Evolutionary conservation across 345 rosid species (phyloP).

Genomic region (Capsella bursapastoris): DNA sequence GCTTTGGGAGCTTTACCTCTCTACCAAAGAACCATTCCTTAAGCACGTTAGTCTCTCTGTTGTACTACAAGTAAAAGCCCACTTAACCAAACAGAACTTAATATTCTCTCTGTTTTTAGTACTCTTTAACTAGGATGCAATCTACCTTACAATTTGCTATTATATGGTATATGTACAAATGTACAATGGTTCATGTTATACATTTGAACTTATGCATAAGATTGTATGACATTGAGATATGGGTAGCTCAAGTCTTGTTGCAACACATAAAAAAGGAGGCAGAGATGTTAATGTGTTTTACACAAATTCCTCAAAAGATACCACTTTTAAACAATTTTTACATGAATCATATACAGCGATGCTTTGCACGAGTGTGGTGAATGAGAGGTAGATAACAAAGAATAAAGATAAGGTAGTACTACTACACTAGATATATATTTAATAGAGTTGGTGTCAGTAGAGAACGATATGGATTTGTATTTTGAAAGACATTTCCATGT

Average conservation of each 20-base stretch:
- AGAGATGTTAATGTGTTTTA: not conserved
- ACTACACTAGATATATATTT: not conserved
- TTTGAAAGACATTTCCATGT: slow-evolving; percentile 44
- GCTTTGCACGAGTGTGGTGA: too few relatives aligned
- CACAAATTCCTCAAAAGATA: slow-evolving; percentile 8
- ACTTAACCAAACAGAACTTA: slow-evolving; percentile 13
- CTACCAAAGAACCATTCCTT: slow-evolving; percentile 85
- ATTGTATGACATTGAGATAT: not conserved
- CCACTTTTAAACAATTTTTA: slow-evolving; percentile 33
- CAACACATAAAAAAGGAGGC: not conserved
- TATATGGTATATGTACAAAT: not conserved
- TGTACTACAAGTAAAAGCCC: not conserved
- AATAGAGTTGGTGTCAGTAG: slow-evolving; percentile 34
- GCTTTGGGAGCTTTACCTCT: slow-evolving; percentile 92
- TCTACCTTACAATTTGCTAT: not conserved
- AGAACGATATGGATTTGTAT: slow-evolving; percentile 32
- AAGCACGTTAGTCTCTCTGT: slow-evolving; percentile 32
- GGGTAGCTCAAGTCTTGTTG: too few relatives aligned
- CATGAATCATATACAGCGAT: slow-evolving; percentile 23
- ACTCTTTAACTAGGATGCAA: slow-evolving; percentile 6
- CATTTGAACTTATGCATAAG: not conserved
- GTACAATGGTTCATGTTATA: not conserved
- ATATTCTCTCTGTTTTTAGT: not conserved
- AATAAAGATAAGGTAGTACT: too few relatives aligned
- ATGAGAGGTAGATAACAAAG: too few relatives aligned